Conservation (phyloP, 177 flowering plant species). For the Vitis hybrid region DNA sequence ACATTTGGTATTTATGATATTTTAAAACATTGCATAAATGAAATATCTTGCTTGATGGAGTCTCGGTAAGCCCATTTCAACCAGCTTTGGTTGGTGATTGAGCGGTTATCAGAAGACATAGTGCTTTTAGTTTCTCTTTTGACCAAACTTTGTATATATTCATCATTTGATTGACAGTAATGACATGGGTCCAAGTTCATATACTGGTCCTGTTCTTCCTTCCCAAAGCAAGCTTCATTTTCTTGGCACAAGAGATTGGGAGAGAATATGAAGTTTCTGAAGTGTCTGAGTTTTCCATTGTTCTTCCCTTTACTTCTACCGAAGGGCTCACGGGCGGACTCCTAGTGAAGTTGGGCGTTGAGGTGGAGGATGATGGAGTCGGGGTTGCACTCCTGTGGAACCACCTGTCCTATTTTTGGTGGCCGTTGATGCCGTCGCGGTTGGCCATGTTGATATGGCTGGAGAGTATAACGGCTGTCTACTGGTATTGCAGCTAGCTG, state of each 20-base stretch:
- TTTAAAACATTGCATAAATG: too few species aligned
- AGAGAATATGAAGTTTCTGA: constrained; percentile 16
- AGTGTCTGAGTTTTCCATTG: constrained; percentile 25
- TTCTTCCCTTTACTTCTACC: constrained; percentile 2
- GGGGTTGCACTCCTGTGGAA: too few species aligned
- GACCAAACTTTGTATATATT: constrained; percentile 46
- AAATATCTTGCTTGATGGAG: constrained; percentile 25
- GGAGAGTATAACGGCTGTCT: too few species aligned
- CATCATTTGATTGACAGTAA: constrained; percentile 35
- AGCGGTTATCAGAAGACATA: constrained; percentile 7
- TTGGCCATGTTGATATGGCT: too few species aligned
- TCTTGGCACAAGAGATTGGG: constrained; percentile 58
- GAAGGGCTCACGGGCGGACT: neutral
- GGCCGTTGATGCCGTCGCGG: fast-evolving
- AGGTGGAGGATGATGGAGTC: fast-evolving
- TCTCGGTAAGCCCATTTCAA: constrained; percentile 48
- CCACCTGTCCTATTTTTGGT: too few species aligned
- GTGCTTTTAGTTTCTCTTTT: constrained; percentile 34
- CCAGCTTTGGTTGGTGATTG: constrained; percentile 25
- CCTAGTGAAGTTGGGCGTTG: too few species aligned
- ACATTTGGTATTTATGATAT: too few species aligned
- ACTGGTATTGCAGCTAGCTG: too few species aligned
- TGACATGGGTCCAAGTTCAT: constrained; percentile 1
- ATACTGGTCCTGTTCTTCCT: constrained; percentile 8
- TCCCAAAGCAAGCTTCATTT: constrained; percentile 31